These are phyloP conservation scores for Mesembryanthemum crystallinum DNA, from an alignment of 148 eudicot genomes.

Conservation along the genomic window DNA sequence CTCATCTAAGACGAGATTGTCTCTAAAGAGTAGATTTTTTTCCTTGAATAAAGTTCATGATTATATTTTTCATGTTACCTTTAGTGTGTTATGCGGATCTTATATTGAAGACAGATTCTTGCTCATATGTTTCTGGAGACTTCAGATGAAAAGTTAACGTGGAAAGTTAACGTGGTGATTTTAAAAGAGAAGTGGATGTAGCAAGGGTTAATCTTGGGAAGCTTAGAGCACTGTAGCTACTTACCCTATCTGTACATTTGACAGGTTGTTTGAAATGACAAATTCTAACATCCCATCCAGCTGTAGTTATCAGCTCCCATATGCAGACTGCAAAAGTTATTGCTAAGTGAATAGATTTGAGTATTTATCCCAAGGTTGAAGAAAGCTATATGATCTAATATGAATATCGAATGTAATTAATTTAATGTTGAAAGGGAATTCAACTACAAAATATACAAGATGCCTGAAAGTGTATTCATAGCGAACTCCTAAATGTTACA, in stretches of 20 bases:
- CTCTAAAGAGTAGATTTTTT: too few relatives aligned
- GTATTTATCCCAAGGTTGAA: too few relatives aligned
- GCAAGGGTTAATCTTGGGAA: background rate
- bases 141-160: background rate
- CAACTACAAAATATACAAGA: background rate
- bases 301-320: background rate
- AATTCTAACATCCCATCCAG: background rate
- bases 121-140: background rate
- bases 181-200: background rate
- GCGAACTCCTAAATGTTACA: background rate
- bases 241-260: background rate
- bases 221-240: background rate
- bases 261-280: background rate
- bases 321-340: background rate
- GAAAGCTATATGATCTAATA: background rate
- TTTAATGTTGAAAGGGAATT: background rate
- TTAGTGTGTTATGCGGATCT: background rate
- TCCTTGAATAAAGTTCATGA: too few relatives aligned
- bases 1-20: too few relatives aligned
- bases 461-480: background rate
- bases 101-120: background rate
- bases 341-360: too few relatives aligned
- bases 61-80: too few relatives aligned
- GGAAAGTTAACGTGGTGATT: too few relatives aligned
- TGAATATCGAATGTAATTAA: background rate